Evolutionary conservation across 768 basidiomycete species (phyloP), one percentile per base, ranked within the genome.

Genomic region (Lanmaoa rubissima): DNA sequence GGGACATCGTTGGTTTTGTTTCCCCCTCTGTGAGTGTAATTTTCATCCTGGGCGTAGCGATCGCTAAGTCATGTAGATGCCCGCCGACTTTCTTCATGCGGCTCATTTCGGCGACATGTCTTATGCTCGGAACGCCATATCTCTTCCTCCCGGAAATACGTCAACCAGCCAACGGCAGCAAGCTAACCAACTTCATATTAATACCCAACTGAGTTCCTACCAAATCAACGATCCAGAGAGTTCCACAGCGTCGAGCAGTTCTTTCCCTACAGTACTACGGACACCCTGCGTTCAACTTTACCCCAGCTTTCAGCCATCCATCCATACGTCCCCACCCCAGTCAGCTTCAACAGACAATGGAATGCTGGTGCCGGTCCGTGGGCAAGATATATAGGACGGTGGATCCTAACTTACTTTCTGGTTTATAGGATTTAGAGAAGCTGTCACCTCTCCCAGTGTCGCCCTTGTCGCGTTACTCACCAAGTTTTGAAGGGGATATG

Each of bases 211-310:
- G 39, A 40, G 19, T 26, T 13, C 40, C 21, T 41, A 11, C 42
- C 56, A 17, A 16, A 24, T 45, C 8, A 35, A 48, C 28, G 68
- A 65, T 32, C 32, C 56, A 10, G 63, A 54, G 1, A 46, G 32
- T 13, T 70, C 68, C 34, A 58, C 65, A 5, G 38, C 63, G 0
- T 65, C 66, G 10, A 55, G 54, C 34, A 44, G 43, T 10, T 63
- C 63, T 35, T 34, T 59, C 13, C 31, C 35, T 19, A 21, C 31
- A 8, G 6, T 32, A 35, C n/a, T 60, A 26, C 43, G n/a, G 7
- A 68, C 66, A 1, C 65, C 67, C 12, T 28, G 10, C 32, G 11
- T 40, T 10, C 58, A 60, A 36, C 0, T 5, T 12, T 45, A 47
- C 16, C 28, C 41, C 2, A 13, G 9, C 19, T 3, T 32, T 1